Conservation (phyloP, 2,329 filamentous ascomycete genomes). For the Thermothelomyces thermophilus region DNA sequence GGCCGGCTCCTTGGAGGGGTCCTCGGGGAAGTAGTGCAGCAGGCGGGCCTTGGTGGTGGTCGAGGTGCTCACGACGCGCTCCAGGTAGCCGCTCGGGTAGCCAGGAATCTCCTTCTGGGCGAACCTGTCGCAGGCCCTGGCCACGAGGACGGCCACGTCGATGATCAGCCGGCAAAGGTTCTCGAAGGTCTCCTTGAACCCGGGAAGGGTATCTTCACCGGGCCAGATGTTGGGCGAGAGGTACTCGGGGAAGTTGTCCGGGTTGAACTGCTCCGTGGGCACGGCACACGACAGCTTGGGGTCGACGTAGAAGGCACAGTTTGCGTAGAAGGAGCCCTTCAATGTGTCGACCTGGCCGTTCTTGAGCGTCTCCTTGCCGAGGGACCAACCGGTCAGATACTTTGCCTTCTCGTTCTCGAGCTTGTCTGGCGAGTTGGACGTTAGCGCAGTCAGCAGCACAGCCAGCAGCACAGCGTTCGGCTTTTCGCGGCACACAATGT, state of each 20-base stretch:
- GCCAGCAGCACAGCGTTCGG: background rate
- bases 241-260: conserved; percentile 73
- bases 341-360: conserved; percentile 71
- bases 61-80: conserved; percentile 78
- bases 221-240: conserved; percentile 91
- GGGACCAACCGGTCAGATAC: conserved; percentile 69
- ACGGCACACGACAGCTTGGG: conserved; percentile 53
- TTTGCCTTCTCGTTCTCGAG: conserved; percentile 55
- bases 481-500: background rate
- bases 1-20: conserved; percentile 27
- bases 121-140: conserved; percentile 81
- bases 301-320: conserved; percentile 71
- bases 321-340: conserved; percentile 80
- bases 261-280: conserved; percentile 52
- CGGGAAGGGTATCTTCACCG: conserved; percentile 57
- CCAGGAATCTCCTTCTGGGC: conserved; percentile 69
- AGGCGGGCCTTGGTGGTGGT: conserved; percentile 86
- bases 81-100: conserved; percentile 73
- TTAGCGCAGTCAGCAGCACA: too few species aligned
- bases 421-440: conserved; percentile 35
- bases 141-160: conserved; percentile 81
- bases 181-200: conserved; percentile 67
- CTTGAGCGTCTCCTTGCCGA: conserved; percentile 73
- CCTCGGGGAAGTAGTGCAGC: conserved; percentile 82
- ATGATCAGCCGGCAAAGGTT: conserved; percentile 78